Conservation (phyloP, 177 flowering plant genomes). For the Vitis hybrid region DNA sequence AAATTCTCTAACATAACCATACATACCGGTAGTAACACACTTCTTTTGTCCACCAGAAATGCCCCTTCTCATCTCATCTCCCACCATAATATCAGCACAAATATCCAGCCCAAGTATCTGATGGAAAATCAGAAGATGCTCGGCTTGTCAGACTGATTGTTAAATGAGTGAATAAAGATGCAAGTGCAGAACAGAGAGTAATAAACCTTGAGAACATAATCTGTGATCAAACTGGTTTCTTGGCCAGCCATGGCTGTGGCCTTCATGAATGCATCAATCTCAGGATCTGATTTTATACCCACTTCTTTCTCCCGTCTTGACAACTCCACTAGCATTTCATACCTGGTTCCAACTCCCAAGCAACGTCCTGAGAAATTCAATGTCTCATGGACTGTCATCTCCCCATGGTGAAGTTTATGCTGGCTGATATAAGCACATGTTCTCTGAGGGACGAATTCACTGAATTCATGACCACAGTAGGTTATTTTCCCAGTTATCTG, state of each 20-base stretch:
- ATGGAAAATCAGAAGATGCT: not conserved
- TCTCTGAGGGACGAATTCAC: slow-evolving; percentile 34
- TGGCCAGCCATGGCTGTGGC: slow-evolving; percentile 62
- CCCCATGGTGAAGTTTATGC: slow-evolving; percentile 37
- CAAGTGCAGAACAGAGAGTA: not conserved
- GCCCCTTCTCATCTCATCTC: slow-evolving; percentile 66
- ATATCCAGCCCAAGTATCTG: slow-evolving; percentile 69
- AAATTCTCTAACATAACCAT: too few relatives aligned
- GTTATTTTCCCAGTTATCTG: slow-evolving; percentile 35
- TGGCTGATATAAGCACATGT: slow-evolving; percentile 40
- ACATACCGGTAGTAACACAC: slow-evolving; percentile 42
- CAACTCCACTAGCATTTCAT: slow-evolving; percentile 39
- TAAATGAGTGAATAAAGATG: not conserved
- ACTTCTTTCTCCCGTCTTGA: slow-evolving; percentile 52
- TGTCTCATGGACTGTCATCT: slow-evolving; percentile 37
- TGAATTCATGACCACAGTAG: slow-evolving; percentile 34
- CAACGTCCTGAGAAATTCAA: slow-evolving; percentile 34
- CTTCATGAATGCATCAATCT: slow-evolving; percentile 66
- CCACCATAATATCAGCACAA: slow-evolving; percentile 66
- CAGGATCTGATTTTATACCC: slow-evolving; percentile 66
- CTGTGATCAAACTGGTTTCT: slow-evolving; percentile 55
- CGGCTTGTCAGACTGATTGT: not conserved
- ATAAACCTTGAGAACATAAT: slow-evolving; percentile 59
- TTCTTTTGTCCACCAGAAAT: slow-evolving; percentile 73
- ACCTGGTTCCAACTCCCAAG: slow-evolving; percentile 35